Conservation (phyloP, 495 filamentous ascomycete genomes). For the Aspergillus biplanus region DNA sequence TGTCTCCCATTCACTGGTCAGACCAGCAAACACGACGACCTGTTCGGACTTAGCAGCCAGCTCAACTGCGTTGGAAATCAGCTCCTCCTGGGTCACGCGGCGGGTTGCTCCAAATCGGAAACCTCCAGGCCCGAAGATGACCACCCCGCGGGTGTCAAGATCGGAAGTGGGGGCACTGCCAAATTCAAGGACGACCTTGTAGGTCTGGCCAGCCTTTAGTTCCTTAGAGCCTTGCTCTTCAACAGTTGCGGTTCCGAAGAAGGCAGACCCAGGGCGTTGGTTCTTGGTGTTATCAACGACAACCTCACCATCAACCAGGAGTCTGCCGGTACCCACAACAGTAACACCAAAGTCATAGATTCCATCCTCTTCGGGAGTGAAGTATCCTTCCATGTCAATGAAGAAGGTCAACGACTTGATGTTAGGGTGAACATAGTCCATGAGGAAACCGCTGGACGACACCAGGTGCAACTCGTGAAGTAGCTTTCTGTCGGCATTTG, state of each 20-base stretch:
- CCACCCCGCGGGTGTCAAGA: conserved; percentile 53
- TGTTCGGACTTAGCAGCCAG: conserved; percentile 69
- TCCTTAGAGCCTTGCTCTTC: conserved; percentile 61
- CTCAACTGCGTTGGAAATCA: conserved; percentile 63
- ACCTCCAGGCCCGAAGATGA: conserved; percentile 67
- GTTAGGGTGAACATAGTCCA: conserved; percentile 65
- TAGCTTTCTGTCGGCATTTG: conserved; percentile 44
- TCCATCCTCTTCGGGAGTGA: conserved; percentile 63
- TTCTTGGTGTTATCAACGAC: conserved; percentile 70
- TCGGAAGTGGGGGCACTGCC: conserved; percentile 66
- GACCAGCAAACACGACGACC: conserved; percentile 77
- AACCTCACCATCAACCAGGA: conserved; percentile 69
- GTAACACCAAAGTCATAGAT: conserved; percentile 77
- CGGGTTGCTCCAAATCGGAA: conserved; percentile 78
- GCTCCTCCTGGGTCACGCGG: conserved; percentile 66
- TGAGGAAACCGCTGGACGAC: conserved; percentile 59
- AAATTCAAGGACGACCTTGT: conserved; percentile 65
- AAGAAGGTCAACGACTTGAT: conserved; percentile 59
- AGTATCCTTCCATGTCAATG: conserved; percentile 62
- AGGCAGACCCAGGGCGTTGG: conserved; percentile 61
- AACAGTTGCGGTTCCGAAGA: conserved; percentile 63
- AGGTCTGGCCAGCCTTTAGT: conserved; percentile 61
- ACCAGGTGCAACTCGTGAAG: conserved; percentile 59
- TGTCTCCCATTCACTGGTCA: conserved; percentile 87
- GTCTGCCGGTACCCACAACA: conserved; percentile 71